phyloP scores from a whole-genome alignment of 1,284 basidiomycete species.

The Ceratobasidium sp. region DNA sequence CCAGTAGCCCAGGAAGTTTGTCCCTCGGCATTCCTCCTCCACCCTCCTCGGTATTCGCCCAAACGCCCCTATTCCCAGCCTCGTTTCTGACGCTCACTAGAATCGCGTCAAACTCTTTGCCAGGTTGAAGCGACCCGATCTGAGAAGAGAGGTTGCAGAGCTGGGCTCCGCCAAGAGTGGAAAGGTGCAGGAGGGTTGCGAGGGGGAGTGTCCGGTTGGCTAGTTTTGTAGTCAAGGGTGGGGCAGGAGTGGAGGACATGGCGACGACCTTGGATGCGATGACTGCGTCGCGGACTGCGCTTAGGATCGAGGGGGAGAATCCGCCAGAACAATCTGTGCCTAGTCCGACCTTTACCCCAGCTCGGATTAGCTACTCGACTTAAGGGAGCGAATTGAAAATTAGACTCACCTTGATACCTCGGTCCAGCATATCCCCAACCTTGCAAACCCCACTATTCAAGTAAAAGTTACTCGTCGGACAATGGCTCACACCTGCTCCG shows the following conservation, averaged over 20 bases:
- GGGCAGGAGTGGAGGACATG: slow-evolving; percentile 53
- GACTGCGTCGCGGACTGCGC: slow-evolving; percentile 83
- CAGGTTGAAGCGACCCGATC: slow-evolving; percentile 82
- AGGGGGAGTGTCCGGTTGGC: slow-evolving; percentile 74
- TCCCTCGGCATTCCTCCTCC: slow-evolving; percentile 53
- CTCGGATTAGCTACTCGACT: slow-evolving; percentile 3
- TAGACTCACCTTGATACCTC: slow-evolving; percentile 79
- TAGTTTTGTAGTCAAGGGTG: slow-evolving; percentile 47
- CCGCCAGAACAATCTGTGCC: slow-evolving; percentile 96
- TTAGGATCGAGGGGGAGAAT: slow-evolving; percentile 84
- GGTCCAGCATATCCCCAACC: slow-evolving; percentile 82
- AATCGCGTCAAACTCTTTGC: slow-evolving; percentile 93
- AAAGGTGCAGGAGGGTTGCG: slow-evolving; percentile 85
- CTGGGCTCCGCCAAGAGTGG: slow-evolving; percentile 90
- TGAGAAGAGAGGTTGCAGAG: slow-evolving; percentile 77
- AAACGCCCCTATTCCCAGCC: slow-evolving; percentile 66
- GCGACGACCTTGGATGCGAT: slow-evolving; percentile 80
- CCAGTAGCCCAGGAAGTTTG: slow-evolving; percentile 57
- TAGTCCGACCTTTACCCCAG: slow-evolving; percentile 72
- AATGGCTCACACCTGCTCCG: slow-evolving; percentile 87
- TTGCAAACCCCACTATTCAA: slow-evolving; percentile 84
- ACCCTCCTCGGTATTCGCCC: slow-evolving; percentile 61
- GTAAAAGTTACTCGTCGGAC: slow-evolving; percentile 94
- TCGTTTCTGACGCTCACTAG: slow-evolving; percentile 66
- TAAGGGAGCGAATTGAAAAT: slow-evolving; percentile 10